A percentile compares a stretch with the other conserved stretches of the same genome.
Evolutionary conservation across 1,139 yeast genomes (phyloP).

Genomic region (Hemisphaericaspora xylofermentans): DNA sequence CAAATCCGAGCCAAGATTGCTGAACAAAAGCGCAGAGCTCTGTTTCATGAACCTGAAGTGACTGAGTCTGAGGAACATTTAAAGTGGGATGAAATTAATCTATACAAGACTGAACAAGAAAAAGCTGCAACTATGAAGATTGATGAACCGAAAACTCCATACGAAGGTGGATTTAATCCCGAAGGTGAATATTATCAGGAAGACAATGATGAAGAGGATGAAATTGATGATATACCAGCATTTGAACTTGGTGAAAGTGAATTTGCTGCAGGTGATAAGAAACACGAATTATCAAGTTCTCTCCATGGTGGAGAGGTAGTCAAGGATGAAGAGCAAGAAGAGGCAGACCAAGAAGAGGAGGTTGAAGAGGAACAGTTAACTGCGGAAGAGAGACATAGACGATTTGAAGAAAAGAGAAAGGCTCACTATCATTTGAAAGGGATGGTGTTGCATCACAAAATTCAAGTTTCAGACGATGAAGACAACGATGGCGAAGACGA

Average conservation of each 20-base stretch:
- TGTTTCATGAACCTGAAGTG: constrained; percentile 8
- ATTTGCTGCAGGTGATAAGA: constrained; percentile 27
- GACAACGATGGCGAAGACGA: constrained; percentile 15
- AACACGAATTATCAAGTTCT: constrained; percentile 19
- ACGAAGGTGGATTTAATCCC: constrained; percentile 89
- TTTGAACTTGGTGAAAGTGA: constrained; percentile 48
- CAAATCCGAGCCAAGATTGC: constrained; percentile 41
- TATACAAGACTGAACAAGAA: constrained; percentile 66
- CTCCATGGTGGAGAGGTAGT: constrained; percentile 41
- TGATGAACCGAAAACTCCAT: constrained; percentile 97
- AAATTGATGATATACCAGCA: constrained; percentile 29
- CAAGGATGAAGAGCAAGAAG: constrained; percentile 22
- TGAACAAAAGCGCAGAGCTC: constrained; percentile 15
- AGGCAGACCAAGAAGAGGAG: constrained; percentile 33
- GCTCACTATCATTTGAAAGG: constrained; percentile 75
- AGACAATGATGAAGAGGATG: constrained; percentile 60
- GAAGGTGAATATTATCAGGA: constrained; percentile 76
- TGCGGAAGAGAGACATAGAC: constrained; percentile 62
- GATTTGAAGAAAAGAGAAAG: constrained; percentile 75
- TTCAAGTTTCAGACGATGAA: constrained; percentile 33
- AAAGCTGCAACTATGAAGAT: constrained; percentile 77
- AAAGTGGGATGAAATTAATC: constrained; percentile 74
- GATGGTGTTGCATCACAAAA: constrained; percentile 43
- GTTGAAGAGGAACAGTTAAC: constrained; percentile 40
- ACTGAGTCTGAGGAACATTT: constrained; percentile 30